Percentiles rank a stretch among this genome's conserved stretches.
phyloP scores from a whole-genome alignment of 2,329 filamentous ascomycete species.

The Phialemonium atrogriseum region DNA sequence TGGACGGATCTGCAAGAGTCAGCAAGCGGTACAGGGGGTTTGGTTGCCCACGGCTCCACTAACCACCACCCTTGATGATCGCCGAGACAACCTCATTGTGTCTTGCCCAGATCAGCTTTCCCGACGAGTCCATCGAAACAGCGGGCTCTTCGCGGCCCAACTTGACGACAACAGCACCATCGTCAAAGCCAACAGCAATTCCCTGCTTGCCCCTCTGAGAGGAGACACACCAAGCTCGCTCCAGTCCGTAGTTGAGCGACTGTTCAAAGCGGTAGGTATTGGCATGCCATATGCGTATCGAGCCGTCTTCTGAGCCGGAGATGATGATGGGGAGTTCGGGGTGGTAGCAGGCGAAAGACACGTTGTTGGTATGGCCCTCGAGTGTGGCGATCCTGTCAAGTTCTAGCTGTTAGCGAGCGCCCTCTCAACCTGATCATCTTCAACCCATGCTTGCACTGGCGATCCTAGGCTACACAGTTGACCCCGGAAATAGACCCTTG shows the following conservation, averaged over 20 bases:
- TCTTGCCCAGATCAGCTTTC: slow-evolving; percentile 92
- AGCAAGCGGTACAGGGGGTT: too few relatives aligned
- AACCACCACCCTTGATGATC: slow-evolving; percentile 81
- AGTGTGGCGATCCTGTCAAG: slow-evolving; percentile 92
- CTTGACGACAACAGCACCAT: slow-evolving; percentile 95
- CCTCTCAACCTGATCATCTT: too few relatives aligned
- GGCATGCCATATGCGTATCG: slow-evolving; percentile 96
- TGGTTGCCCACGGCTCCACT: too few relatives aligned
- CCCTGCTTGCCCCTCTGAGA: slow-evolving; percentile 94
- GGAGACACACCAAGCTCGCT: slow-evolving; percentile 94
- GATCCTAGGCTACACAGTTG: too few relatives aligned
- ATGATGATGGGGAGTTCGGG: slow-evolving; percentile 95
- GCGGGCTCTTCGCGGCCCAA: slow-evolving; percentile 96
- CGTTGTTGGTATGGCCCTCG: slow-evolving; percentile 95
- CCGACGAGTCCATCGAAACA: slow-evolving; percentile 92
- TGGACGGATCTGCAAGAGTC: slow-evolving; percentile 58
- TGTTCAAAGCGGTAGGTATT: slow-evolving; percentile 96
- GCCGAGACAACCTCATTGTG: slow-evolving; percentile 93
- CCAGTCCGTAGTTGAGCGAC: slow-evolving; percentile 89
- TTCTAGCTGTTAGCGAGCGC: too few relatives aligned
- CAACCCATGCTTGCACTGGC: too few relatives aligned
- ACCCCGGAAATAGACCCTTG: too few relatives aligned
- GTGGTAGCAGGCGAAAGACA: slow-evolving; percentile 97
- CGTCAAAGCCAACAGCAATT: slow-evolving; percentile 92
- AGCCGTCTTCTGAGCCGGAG: slow-evolving; percentile 94